Base-by-base conservation (phyloP, 164 flowering plant species). In the Vitis labrusca region DNA sequence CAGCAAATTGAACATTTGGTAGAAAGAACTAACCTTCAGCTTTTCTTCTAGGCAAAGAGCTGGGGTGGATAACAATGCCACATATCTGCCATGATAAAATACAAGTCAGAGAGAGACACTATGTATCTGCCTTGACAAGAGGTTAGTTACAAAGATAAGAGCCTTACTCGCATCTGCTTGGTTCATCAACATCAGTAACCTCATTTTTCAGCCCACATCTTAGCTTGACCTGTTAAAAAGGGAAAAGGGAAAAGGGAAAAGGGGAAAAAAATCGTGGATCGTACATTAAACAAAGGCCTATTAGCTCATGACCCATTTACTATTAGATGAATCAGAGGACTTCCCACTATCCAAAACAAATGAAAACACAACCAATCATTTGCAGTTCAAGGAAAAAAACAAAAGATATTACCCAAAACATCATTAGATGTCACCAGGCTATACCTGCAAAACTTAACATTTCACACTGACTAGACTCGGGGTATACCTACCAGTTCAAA, bases 161-260 rank as follows among this genome's bases (percentile, higher is more conserved):
- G 48, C 60, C 83, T 80, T 89, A 95, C 99, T 95, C 99, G 97
- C 99, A 95, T 51, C 99, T 97, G 77, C 99, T 95, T 69, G 99
- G 99, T 79, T 93, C 99, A 72, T 89, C 97, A 48, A 95, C 91
- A 81, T 91, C 97, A 37, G 90, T 55, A 13, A 91, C 80, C 84
- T 91, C 99, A 79, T 87, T 87, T 50, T 81, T 85, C 85, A 95
- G 68, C 47, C 99, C 99, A 82, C 99, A 95, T 81, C 97, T 85
- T 61, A 95, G 85, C 85, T 61, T 93, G 27, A 95, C 97, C 99
- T 95, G 88, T 17, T 66, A 67, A 69, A 30, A 17, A 54, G 44
- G 44, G 27, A 23, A 23, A 23, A 23, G 27, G 27, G 23, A 23
- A 30, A 59, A 19, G 9, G 32, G 23, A 19, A 19, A 19, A 19